Evolutionary conservation across 768 basidiomycete genomes (phyloP).

Genomic region (Favolaschia claudopus): DNA sequence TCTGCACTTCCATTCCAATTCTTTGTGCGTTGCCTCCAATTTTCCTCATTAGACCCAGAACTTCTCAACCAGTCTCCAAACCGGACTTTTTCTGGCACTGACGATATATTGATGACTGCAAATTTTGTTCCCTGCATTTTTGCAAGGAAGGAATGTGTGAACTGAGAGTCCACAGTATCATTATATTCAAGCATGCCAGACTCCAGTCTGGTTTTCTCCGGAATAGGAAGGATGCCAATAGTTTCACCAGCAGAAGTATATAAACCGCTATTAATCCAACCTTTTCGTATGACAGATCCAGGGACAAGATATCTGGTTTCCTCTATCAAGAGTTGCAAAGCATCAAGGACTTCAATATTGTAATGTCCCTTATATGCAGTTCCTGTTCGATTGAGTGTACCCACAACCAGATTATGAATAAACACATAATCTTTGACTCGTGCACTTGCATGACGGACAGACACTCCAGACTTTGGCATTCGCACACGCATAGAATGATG

Average conservation of each 20-base stretch:
- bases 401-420: conserved; percentile 1
- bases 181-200: neutral
- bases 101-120: neutral
- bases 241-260: neutral
- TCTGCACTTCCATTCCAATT: neutral
- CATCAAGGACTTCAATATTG: conserved; percentile 1
- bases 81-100: neutral
- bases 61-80: neutral
- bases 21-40: neutral
- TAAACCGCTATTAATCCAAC: neutral
- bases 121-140: neutral
- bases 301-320: neutral
- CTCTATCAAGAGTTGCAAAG: neutral
- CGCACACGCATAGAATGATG: neutral
- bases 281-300: neutral
- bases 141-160: no score
- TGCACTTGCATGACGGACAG: neutral
- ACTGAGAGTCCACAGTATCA: neutral
- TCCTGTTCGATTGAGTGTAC: neutral
- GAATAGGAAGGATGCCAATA: neutral
- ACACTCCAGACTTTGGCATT: conserved; percentile 3
- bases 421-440: conserved; percentile 5
- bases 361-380: neutral
- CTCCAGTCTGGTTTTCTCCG: neutral
- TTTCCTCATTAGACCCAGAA: neutral